Conservation (phyloP, 2,329 filamentous ascomycete species). For the Lasiodiplodia citricola region DNA sequence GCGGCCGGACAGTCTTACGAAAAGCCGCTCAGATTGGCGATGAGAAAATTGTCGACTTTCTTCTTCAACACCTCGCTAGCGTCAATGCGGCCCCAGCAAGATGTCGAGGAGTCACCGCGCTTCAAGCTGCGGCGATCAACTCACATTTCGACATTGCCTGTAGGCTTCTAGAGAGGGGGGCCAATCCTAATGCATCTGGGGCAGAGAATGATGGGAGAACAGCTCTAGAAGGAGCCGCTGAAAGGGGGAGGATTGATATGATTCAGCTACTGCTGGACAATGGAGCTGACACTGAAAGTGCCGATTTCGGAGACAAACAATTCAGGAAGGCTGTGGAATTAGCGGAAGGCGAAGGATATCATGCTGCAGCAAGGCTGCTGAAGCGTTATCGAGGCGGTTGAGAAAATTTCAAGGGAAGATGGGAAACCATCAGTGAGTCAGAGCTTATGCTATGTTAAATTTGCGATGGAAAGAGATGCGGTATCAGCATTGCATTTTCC, state of each 20-base stretch:
- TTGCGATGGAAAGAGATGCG: too few relatives aligned
- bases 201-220: conserved; percentile 33
- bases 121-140: conserved; percentile 36
- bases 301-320: not conserved
- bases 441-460: too few relatives aligned
- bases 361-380: not conserved
- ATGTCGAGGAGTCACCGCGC: conserved; percentile 33
- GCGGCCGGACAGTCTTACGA: too few relatives aligned
- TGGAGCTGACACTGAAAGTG: conserved; percentile 27
- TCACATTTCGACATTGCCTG: conserved; percentile 34
- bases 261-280: conserved; percentile 36
- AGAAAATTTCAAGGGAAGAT: not conserved
- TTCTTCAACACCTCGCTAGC: conserved; percentile 7
- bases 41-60: too few relatives aligned
- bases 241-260: conserved; percentile 38
- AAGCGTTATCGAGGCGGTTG: not conserved
- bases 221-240: conserved; percentile 37
- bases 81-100: conserved; percentile 25
- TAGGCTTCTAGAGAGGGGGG: conserved; percentile 31
- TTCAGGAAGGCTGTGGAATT: not conserved
- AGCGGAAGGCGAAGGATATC: not conserved
- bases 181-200: conserved; percentile 32
- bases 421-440: too few relatives aligned
- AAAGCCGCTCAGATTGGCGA: too few relatives aligned
- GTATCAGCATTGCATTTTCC: too few relatives aligned